Conservation (phyloP, 108 stramenopile genomes). For the Epithemia pelagica region DNA sequence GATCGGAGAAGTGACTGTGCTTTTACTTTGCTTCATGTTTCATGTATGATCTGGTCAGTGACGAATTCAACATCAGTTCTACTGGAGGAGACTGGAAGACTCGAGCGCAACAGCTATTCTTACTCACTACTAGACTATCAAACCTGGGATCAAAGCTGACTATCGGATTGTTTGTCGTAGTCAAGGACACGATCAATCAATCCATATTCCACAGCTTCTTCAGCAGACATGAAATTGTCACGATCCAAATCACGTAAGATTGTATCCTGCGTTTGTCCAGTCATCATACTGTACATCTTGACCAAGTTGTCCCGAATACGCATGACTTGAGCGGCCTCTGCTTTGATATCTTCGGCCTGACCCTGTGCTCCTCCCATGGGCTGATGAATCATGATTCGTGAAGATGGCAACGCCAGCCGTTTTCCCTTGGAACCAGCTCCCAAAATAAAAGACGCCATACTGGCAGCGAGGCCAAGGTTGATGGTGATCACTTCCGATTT, state of each 20-base stretch:
- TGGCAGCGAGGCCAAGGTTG: slow-evolving; percentile 95
- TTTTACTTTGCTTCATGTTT: too few relatives aligned
- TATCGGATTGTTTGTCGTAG: slow-evolving; percentile 44
- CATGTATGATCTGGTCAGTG: too few relatives aligned
- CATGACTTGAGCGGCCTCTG: slow-evolving; percentile 97
- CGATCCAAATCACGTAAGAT: slow-evolving; percentile 91
- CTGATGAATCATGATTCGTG: slow-evolving; percentile 98
- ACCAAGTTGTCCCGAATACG: slow-evolving; percentile 96
- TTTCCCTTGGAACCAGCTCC: slow-evolving; percentile 92
- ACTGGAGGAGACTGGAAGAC: too few relatives aligned
- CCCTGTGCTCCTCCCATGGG: slow-evolving; percentile 99
- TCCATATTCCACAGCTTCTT: slow-evolving; percentile 93
- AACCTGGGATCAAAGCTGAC: slow-evolving; percentile 42
- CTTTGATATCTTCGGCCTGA: slow-evolving; percentile 97
- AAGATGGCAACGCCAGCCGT: slow-evolving; percentile 91
- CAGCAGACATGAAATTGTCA: slow-evolving; percentile 96
- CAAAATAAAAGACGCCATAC: slow-evolving; percentile 97
- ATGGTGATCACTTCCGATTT: slow-evolving; percentile 92
- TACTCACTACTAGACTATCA: too few relatives aligned
- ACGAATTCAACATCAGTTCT: too few relatives aligned
- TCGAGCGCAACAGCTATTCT: too few relatives aligned
- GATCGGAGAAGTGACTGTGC: too few relatives aligned
- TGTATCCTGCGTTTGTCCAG: slow-evolving; percentile 89
- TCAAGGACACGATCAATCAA: slow-evolving; percentile 93
- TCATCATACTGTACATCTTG: slow-evolving; percentile 96